Base-by-base conservation (phyloP, 2,329 filamentous ascomycete species). In the Amauroascus verrucosus region DNA sequence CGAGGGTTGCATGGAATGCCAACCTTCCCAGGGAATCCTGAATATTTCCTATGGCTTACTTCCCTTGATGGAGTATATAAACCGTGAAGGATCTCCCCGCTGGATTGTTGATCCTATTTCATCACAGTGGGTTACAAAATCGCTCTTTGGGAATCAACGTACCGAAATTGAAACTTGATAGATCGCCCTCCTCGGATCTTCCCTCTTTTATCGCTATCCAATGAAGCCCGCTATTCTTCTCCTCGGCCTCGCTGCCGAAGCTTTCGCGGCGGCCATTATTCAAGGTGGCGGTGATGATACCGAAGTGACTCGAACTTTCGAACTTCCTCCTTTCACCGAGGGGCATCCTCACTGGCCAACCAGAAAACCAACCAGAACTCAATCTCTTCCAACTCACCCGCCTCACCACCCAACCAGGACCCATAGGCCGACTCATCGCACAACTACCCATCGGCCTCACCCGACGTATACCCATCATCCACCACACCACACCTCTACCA, bases 191-290 rank as follows among this genome's bases (percentile, higher is more conserved):
- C 2, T 38, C 18, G 18, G 28, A 11, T 16, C 3, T 20, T 30
- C 32, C 6, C 6, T 28, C 40, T 46, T 20, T 20, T 9, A 30
- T 14, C 48, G 24, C 18, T 24, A 14, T 20, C 37, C n/a, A 48
- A 53, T 53, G 51, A 53, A 53, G 51, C 37, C 51, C 22, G 13
- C 51, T 53, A 20, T 53, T 37, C 51, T 53, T 11, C 45, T 53
- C 22, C 43, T 53, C 33, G 51, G 51, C 51, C 51, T 53, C 24
- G 51, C 51, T 28, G 45, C 43, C 35, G 45, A 53, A 41, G 35
- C 35, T 26, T 32, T 53, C 35, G 44, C 51, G 11, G 44, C 20
- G 20, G 51, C 44, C n/a, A 22, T 53, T 33, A 4, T 37, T 40
- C 51, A n/a, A 33, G n/a, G n/a, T 14, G 44, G 22, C 9, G 45